Conservation (phyloP, 2,329 filamentous ascomycete genomes). For the Aspergillus thermomutatus region DNA sequence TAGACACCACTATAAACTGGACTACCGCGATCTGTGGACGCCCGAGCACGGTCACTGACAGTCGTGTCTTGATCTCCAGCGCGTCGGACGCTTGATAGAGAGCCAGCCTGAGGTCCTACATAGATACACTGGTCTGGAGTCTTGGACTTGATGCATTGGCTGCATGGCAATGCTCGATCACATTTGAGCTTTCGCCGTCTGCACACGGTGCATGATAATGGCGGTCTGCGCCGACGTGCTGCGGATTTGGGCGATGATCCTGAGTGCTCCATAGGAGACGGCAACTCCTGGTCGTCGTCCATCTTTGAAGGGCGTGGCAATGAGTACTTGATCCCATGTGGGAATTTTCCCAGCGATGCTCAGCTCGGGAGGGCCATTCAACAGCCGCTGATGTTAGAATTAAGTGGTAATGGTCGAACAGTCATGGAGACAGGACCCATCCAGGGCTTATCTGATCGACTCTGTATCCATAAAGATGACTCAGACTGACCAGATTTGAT, state of each 20-base stretch:
- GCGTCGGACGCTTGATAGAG: slow-evolving; percentile 5
- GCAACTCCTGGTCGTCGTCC: background rate
- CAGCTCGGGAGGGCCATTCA: background rate
- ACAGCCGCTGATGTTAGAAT: background rate
- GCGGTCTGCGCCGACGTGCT: slow-evolving; percentile 61
- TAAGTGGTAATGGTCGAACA: background rate
- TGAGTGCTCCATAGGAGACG: background rate
- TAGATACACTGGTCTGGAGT: slow-evolving; percentile 54
- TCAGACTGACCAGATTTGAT: background rate
- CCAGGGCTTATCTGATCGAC: background rate
- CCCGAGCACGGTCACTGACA: slow-evolving; percentile 4
- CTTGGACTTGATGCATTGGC: slow-evolving; percentile 55
- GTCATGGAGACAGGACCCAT: background rate
- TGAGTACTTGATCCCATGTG: background rate
- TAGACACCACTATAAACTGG: slow-evolving; percentile 24
- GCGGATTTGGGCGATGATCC: slow-evolving; percentile 11
- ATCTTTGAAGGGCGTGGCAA: background rate
- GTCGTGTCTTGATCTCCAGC: background rate
- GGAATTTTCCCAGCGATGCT: background rate
- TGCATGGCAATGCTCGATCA: slow-evolving; percentile 69
- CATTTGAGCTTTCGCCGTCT: slow-evolving; percentile 75
- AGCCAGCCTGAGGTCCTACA: slow-evolving; percentile 23
- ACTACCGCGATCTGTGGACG: slow-evolving; percentile 11
- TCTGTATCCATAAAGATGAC: background rate
- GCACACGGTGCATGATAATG: slow-evolving; percentile 65